Base-by-base conservation (phyloP, 169 alveolate species). In the Eimeria falciformis region DNA sequence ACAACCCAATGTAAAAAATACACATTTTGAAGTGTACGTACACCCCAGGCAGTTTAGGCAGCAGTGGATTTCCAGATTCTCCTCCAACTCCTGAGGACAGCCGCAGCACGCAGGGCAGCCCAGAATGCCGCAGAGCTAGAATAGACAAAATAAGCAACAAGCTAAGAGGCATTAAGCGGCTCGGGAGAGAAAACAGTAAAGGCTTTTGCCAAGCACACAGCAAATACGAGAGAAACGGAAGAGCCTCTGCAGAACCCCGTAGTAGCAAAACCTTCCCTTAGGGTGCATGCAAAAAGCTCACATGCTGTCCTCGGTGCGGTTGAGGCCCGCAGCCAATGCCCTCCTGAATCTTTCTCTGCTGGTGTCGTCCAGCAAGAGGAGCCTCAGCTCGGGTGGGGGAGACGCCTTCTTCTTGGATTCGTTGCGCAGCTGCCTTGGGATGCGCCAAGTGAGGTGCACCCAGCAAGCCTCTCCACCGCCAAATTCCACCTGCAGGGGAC, bases 301-400 rank as follows among this genome's bases (percentile, higher is more conserved):
- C 91, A 29, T 40, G 68, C 81, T 29, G n/a, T 17, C 66, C 7
- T 86, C 92, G 1, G 73, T 50, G 14, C 75, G n/a, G 50, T 86
- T 86, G 58, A 86, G 85, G 21, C 53, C 92, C 23, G 11, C 27
- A 5, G 92, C 92, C 27, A 86, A 73, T 4, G 66, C 40, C 21
- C 92, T 23, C 58, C 92, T 68, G 84, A 79, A 86, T 62, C 40
- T 46, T 65, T 86, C 92, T 23, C 92, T 27, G 40, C 75, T 58
- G n/a, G 77, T 46, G 75, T 86, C 92, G 21, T 68, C 92, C 6
- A 68, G 40, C 27, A 86, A 53, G 40, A 33, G 27, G 33, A 86
- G 50, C 68, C 17, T 46, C 55, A 86, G 12, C 65, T 12, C 62
- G 18, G 65, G 73, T 7, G 73, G 37, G n/a, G n/a, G 40, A 0